Base-by-base conservation (phyloP, 352 stramenopile genomes). In the Globisporangium viniferum region DNA sequence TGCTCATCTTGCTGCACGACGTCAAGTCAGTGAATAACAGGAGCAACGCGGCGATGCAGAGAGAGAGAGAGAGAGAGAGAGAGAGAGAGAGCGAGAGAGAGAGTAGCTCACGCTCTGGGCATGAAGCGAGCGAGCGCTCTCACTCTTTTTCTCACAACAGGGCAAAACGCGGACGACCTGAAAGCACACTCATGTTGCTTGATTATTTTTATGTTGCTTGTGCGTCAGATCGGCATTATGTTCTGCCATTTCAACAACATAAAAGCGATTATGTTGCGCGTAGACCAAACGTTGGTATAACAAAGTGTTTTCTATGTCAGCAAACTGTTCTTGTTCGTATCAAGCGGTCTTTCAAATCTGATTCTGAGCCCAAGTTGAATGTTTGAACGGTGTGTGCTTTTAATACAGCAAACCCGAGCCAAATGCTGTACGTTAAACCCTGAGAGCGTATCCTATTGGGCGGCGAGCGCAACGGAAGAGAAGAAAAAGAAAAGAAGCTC, bases 71-170 rank as follows among this genome's bases (percentile, higher is more conserved):
- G 31, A 33, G 31, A 48, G 31, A 22, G 27, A 59, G 54, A 44
- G 54, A 36, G 31, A 3, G 31, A 33, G 31, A 33, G 31, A 29
- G 29, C 0, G 31, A 33, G 31, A 48, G 31, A 22, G 27, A 59
- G 54, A 44, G 54, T 44, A 27, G 54, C 54, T 14, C 29, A 29
- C 54, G 54, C 33, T 31, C 56, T n/a, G 55, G 15, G 56, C 56
- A 62, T 62, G 33, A 46, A 61, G 55, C 55, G 31, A 39, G 53
- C 27, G 53, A 59, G 54, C 9, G 15, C 54, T 44, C 56, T 60
- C 55, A 60, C 55, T 62, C 24, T 61, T 62, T 59, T 62, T 46
- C 44, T 53, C 59, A 36, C 27, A 58, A 66, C 8, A 5, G 22
- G 35, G 20, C 57, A 51, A n/a, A 51, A 8, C 5, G 41, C 41